These are phyloP conservation scores for Hypoxylon sp. DNA, from an alignment of 2,329 filamentous ascomycete species.

Conservation along the genomic window DNA sequence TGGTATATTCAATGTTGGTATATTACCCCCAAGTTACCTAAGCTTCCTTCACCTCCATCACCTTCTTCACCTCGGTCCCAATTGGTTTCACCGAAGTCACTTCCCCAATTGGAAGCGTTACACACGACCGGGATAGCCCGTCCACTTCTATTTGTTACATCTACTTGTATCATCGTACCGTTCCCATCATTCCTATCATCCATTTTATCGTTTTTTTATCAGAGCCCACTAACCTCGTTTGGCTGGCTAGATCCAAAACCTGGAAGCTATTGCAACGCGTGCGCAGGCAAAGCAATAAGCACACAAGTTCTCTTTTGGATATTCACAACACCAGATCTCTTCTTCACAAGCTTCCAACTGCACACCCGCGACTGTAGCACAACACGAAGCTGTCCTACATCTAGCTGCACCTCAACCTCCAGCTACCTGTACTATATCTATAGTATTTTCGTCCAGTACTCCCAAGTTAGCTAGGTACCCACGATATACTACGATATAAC, in stretches of 20 bases:
- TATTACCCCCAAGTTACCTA: neutral
- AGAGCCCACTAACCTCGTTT: constrained; percentile 36
- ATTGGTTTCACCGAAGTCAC: constrained; percentile 28
- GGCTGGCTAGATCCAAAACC: constrained; percentile 30
- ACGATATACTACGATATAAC: neutral
- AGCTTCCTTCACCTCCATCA: constrained; percentile 26
- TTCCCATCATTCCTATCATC: neutral
- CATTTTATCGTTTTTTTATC: constrained; percentile 24
- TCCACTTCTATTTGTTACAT: constrained; percentile 28
- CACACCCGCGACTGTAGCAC: constrained; percentile 8
- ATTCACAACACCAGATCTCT: constrained; percentile 21
- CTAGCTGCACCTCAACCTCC: constrained; percentile 11
- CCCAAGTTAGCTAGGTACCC: constrained; percentile 1
- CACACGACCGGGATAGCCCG: constrained; percentile 41
- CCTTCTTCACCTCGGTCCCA: constrained; percentile 21
- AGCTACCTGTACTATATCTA: neutral
- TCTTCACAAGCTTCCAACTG: constrained; percentile 11
- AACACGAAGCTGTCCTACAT: constrained; percentile 9
- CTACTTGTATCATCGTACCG: constrained; percentile 19
- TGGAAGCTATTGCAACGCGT: constrained; percentile 36
- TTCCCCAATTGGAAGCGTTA: constrained; percentile 38
- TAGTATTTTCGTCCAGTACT: neutral
- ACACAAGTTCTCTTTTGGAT: constrained; percentile 24
- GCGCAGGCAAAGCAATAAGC: constrained; percentile 26
- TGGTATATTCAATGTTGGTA: neutral